Base-by-base conservation (phyloP, 2,329 filamentous ascomycete genomes). In the Pseudogymnoascus sp. region DNA sequence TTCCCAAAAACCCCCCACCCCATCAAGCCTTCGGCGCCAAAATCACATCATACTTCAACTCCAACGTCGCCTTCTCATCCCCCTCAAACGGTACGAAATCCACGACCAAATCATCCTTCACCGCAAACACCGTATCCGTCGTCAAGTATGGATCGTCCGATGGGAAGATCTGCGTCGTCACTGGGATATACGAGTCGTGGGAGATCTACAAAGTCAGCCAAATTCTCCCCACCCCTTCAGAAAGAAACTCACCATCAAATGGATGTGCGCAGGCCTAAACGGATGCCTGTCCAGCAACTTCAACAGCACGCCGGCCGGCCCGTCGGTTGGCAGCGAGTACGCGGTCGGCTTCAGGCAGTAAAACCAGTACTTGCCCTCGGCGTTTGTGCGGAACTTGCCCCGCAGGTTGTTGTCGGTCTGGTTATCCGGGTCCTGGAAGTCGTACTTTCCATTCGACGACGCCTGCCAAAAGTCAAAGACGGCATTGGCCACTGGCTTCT, bases 401-500 rank as follows among this genome's bases (percentile, higher is more conserved):
- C 87, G 82, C 39, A 90, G 78, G 77, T 90, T 90, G 79, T 89
- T 87, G 70, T 82, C 82, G 57, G 75, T 74, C 77, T 89, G 86
- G 74, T 83, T 83, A 60, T 84, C 80, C 0, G 85, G 85, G 72
- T 90, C 87, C 73, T 88, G 85, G 78, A 87, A 83, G 69, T 89
- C 85, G 77, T 90, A 90, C 71, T 85, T 84, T 71, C 86, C 86
- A 75, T 89, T 90, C 72, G 84, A 78, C 65, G 82, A 86, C 57
- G 87, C 86, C 71, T 90, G 85, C 87, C 87, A 90, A 76, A 90
- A 86, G 70, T 90, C 88, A 67, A 90, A 83, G 64, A 88, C 83
- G 66, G 86, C 86, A 67, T 77, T 76, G 59, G 79, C 79, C 67
- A 90, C 84, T 63, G 83, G 83, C 74, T 81, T 80, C 69, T 83